These are phyloP conservation scores for Lactarius trivialis DNA, from an alignment of 768 basidiomycete species.

Conservation along the genomic window DNA sequence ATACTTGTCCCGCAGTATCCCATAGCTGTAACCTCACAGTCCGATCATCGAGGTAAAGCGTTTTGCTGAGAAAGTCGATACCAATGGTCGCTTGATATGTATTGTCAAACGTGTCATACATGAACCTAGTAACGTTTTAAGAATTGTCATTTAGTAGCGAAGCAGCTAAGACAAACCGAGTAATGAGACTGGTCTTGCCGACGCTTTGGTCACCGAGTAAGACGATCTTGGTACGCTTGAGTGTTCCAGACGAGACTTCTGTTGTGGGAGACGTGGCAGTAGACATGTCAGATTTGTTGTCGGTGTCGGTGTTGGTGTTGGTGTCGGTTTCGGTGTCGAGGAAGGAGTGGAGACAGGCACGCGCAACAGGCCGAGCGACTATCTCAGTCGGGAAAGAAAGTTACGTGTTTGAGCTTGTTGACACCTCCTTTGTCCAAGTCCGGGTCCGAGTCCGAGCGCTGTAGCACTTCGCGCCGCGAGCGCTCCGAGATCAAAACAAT, in stretches of 20 bases:
- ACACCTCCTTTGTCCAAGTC: neutral
- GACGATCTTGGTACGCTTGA: conserved; percentile 95
- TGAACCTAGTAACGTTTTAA: conserved; percentile 50
- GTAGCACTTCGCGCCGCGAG: neutral
- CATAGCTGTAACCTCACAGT: conserved; percentile 96
- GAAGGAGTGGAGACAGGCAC: neutral
- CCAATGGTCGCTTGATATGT: conserved; percentile 98
- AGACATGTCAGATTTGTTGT: conserved; percentile 35
- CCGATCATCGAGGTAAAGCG: conserved; percentile 98
- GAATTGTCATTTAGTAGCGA: conserved; percentile 12
- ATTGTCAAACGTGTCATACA: conserved; percentile 99
- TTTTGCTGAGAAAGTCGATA: conserved; percentile 99
- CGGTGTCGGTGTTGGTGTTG: neutral
- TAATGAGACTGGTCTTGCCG: conserved; percentile 98
- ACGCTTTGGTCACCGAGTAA: conserved; percentile 96
- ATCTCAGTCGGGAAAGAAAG: too few species aligned
- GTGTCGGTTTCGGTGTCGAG: neutral
- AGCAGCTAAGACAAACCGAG: conserved; percentile 50
- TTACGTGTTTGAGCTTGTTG: conserved; percentile 8
- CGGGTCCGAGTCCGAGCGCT: neutral
- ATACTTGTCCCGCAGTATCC: conserved; percentile 95
- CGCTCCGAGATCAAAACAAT: neutral
- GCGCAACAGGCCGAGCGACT: neutral
- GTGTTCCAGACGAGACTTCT: conserved; percentile 82
- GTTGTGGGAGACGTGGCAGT: conserved; percentile 59